phyloP scores from a whole-genome alignment of 2,329 filamentous ascomycete genomes.

The Neurospora crassa region DNA sequence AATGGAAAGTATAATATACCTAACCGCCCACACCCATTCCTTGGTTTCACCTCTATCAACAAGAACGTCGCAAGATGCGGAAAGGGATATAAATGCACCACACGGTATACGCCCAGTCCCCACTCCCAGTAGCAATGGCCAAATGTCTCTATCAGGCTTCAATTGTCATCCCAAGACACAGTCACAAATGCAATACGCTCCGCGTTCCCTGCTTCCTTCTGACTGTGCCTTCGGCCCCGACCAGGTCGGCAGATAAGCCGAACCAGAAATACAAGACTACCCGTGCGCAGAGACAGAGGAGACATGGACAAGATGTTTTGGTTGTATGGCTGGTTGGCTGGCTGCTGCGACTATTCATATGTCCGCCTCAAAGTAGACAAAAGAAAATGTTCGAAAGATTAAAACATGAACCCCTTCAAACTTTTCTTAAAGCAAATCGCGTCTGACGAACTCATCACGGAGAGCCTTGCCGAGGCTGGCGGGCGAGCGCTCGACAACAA shows the following conservation, averaged over 20 bases:
- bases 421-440: slow-evolving; percentile 70
- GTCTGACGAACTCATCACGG: slow-evolving; percentile 90
- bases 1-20: background rate
- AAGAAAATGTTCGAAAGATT: slow-evolving; percentile 5
- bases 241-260: background rate
- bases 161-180: background rate
- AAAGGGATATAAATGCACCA: background rate
- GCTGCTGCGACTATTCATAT: background rate
- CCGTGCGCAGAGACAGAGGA: background rate
- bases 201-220: background rate
- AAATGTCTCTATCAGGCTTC: background rate
- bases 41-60: background rate
- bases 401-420: slow-evolving; percentile 4
- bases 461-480: slow-evolving; percentile 87
- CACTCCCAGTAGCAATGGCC: background rate
- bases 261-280: background rate
- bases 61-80: background rate
- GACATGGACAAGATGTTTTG: background rate
- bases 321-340: background rate
- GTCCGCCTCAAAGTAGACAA: slow-evolving; percentile 3
- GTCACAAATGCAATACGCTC: background rate
- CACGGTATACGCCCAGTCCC: background rate
- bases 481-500: slow-evolving; percentile 92
- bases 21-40: background rate
- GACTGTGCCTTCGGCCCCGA: background rate